Evolutionary conservation across 2,329 filamentous ascomycete genomes (phyloP).

Genomic region (Penicillium sp.): DNA sequence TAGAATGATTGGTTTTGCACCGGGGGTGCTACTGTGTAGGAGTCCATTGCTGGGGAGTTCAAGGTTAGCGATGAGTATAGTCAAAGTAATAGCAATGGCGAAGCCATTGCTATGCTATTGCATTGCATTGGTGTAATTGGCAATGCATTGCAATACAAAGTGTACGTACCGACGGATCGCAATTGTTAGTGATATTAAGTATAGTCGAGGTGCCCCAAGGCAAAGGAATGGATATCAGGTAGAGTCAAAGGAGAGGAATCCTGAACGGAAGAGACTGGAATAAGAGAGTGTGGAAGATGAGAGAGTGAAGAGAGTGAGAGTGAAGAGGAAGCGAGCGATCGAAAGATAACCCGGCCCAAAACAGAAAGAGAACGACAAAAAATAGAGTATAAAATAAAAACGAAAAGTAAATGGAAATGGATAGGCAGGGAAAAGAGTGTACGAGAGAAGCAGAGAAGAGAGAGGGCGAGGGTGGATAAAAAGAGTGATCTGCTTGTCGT

Average conservation of each 20-base stretch:
- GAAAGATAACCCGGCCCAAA: constrained; percentile 33
- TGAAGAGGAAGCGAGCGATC: constrained; percentile 36
- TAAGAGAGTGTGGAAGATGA: no score
- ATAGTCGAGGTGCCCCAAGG: no score
- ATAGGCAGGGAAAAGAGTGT: constrained; percentile 41
- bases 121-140: background rate
- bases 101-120: background rate
- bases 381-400: constrained; percentile 31
- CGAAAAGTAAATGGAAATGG: constrained; percentile 31
- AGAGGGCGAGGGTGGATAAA: constrained; percentile 39
- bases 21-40: constrained; percentile 58
- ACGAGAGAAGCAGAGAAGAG: constrained; percentile 24
- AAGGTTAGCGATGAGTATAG: no score
- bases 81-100: no score
- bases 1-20: constrained; percentile 78
- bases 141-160: no score
- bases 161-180: no score
- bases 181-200: constrained; percentile 1
- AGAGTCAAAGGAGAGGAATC: no score
- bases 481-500: constrained; percentile 45
- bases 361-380: constrained; percentile 33
- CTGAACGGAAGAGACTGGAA: no score
- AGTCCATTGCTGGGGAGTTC: constrained; percentile 61
- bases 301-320: no score
- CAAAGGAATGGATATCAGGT: no score